Percentiles rank a stretch among this genome's conserved stretches.
Evolutionary conservation across 805 yeast genomes (phyloP).

Genomic region (Candida hispaniensis): DNA sequence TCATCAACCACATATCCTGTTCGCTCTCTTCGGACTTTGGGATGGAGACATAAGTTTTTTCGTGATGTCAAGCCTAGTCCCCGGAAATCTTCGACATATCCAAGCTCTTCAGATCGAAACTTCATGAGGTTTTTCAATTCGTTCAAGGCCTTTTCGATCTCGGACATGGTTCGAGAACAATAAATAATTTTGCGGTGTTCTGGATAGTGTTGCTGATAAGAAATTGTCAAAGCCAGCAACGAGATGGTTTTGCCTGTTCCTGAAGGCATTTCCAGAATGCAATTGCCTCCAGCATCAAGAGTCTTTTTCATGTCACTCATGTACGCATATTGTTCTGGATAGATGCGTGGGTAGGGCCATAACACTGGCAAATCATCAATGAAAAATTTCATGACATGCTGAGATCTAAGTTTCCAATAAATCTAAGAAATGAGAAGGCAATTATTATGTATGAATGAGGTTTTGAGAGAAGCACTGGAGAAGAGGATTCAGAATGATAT

Average conservation of each 20-base stretch:
- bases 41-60: conserved; percentile 88
- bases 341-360: conserved; percentile 92
- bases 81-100: conserved; percentile 79
- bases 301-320: conserved; percentile 94
- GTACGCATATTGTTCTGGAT: conserved; percentile 96
- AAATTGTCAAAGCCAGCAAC: conserved; percentile 78
- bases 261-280: conserved; percentile 97
- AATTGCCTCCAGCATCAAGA: conserved; percentile 91
- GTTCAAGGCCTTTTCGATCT: conserved; percentile 91
- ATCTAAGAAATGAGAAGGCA: no score
- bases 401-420: conserved; percentile 3
- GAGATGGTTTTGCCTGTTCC: conserved; percentile 98
- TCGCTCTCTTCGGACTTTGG: conserved; percentile 73
- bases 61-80: conserved; percentile 92
- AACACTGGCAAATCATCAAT: conserved; percentile 93
- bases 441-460: no score
- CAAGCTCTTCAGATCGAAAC: conserved; percentile 70
- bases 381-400: conserved; percentile 44
- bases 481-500: no score
- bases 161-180: conserved; percentile 99
- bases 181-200: conserved; percentile 90
- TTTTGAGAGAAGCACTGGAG: no score
- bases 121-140: conserved; percentile 85
- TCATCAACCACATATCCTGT: conserved; percentile 93
- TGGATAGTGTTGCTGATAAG: conserved; percentile 88